Conservation (phyloP, 139 green algal genomes). For the Limnomonas spitsbergensis region DNA sequence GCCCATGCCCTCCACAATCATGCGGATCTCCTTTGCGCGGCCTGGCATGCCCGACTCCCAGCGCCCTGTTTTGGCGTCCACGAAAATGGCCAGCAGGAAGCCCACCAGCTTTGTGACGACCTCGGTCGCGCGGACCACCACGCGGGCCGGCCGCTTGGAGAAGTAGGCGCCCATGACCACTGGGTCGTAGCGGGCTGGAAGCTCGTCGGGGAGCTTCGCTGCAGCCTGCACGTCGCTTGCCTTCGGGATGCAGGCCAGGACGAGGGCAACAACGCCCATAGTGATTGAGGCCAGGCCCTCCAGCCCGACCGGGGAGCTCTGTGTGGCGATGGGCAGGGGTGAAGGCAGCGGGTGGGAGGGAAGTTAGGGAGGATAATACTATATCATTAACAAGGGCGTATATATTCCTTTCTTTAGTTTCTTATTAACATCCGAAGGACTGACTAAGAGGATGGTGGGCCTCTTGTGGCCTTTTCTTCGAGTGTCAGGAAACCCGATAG, state of each 20-base stretch:
- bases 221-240: not conserved
- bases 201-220: not conserved
- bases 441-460: no score
- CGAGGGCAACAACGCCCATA: constrained; percentile 18
- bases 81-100: constrained; percentile 37
- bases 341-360: no score
- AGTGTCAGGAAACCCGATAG: no score
- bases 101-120: constrained; percentile 32
- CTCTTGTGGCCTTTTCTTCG: no score
- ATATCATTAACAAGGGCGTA: no score
- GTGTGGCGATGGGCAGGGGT: no score
- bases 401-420: no score
- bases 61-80: constrained; percentile 34
- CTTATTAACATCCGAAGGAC: no score
- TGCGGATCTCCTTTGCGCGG: constrained; percentile 12
- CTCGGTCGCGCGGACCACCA: constrained; percentile 33
- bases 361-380: no score
- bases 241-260: constrained; percentile 32
- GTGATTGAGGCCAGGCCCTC: not conserved
- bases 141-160: constrained; percentile 19
- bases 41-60: constrained; percentile 35
- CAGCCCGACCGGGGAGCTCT: no score
- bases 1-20: constrained; percentile 42
- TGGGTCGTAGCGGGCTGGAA: constrained; percentile 41
- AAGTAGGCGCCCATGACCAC: constrained; percentile 38